Evolutionary conservation across 495 filamentous ascomycete species (phyloP).

Genomic region (Talaromyces thailandensis): DNA sequence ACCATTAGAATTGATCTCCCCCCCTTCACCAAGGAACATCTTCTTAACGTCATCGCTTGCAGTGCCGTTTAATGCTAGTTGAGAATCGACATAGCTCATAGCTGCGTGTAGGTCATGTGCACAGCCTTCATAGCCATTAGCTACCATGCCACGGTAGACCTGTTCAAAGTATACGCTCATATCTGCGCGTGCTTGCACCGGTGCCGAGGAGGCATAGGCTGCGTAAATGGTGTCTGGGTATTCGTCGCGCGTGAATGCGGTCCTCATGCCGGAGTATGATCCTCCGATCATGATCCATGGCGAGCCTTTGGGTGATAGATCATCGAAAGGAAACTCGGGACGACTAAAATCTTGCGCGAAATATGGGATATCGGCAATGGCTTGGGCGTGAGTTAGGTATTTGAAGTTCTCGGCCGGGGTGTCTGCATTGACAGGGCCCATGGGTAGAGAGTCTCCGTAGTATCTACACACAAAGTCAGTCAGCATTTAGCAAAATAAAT

Average conservation of each 20-base stretch:
- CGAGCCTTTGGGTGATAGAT: conserved; percentile 35
- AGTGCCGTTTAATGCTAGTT: conserved; percentile 23
- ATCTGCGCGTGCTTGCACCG: conserved; percentile 42
- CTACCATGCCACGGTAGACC: conserved; percentile 42
- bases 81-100: conserved; percentile 40
- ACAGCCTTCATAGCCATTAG: conserved; percentile 43
- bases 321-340: conserved; percentile 17
- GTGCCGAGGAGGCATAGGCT: conserved; percentile 46
- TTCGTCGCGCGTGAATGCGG: conserved; percentile 43
- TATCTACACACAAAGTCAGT: conserved; percentile 24
- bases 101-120: conserved; percentile 44
- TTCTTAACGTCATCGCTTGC: conserved; percentile 35
- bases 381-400: conserved; percentile 41
- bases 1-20: conserved; percentile 39
- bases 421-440: conserved; percentile 24
- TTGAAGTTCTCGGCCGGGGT: conserved; percentile 39
- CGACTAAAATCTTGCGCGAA: conserved; percentile 43
- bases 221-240: conserved; percentile 52
- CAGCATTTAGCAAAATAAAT: not conserved
- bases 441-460: conserved; percentile 44
- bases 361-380: conserved; percentile 41
- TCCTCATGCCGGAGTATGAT: conserved; percentile 48
- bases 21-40: conserved; percentile 39
- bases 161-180: conserved; percentile 52
- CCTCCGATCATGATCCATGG: conserved; percentile 55